A percentile compares a stretch with the other conserved stretches of the same genome.
Conservation (phyloP, 805 yeast species). For the Metschnikowia kunwiensis region DNA sequence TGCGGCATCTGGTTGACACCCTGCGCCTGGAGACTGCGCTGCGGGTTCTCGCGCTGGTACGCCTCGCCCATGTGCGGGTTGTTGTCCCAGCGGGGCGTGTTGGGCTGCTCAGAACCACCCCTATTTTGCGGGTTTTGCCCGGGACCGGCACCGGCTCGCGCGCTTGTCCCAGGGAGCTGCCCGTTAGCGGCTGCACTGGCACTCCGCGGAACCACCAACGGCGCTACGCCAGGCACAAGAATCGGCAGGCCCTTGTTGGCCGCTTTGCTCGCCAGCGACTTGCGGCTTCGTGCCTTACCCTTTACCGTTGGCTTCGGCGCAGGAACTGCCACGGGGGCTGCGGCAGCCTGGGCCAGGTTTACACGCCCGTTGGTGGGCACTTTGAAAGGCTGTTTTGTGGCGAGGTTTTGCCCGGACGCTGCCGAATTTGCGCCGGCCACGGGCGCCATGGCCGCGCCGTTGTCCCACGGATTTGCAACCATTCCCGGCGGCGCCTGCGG, state of each 20-base stretch:
- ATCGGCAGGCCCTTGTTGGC: slow-evolving; percentile 10
- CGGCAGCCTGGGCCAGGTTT: neutral
- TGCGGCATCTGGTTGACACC: slow-evolving; percentile 2
- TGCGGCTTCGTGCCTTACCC: slow-evolving; percentile 2
- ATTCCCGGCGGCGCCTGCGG: neutral
- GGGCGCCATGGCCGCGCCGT: neutral
- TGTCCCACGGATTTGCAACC: neutral
- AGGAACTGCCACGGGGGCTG: neutral
- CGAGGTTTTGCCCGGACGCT: neutral
- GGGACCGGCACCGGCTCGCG: neutral
- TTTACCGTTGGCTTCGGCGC: slow-evolving; percentile 3
- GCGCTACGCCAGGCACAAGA: slow-evolving; percentile 11
- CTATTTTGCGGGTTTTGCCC: neutral
- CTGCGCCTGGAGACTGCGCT: neutral
- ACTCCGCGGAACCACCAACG: slow-evolving; percentile 8
- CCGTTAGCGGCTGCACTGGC: neutral
- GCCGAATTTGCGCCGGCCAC: neutral
- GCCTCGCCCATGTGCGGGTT: neutral
- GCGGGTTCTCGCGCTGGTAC: slow-evolving; percentile 1
- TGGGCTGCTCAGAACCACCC: neutral
- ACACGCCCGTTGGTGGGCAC: neutral
- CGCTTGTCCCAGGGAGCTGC: no score
- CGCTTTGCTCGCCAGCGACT: slow-evolving; percentile 4
- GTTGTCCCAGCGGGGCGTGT: slow-evolving; percentile 7
- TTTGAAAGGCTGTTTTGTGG: neutral